phyloP scores from a whole-genome alignment of 1,284 basidiomycete species.

The Abortiporus biennis region DNA sequence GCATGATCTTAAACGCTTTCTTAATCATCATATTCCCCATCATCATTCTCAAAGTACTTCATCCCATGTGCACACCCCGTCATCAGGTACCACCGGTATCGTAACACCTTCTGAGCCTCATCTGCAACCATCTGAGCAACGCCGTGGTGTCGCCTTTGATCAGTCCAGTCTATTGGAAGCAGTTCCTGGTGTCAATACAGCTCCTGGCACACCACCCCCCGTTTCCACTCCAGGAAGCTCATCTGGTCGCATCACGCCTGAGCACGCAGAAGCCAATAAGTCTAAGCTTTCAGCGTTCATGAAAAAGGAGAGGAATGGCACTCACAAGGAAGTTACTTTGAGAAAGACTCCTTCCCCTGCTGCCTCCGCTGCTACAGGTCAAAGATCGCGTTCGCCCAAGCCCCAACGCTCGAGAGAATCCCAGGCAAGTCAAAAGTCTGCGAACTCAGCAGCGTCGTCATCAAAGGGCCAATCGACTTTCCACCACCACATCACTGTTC shows the following conservation, averaged over 20 bases:
- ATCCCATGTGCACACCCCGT: slow-evolving; percentile 16
- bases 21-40: slow-evolving; percentile 83
- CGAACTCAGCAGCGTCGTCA: slow-evolving; percentile 15
- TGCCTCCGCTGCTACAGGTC: not conserved
- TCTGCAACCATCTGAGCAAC: slow-evolving; percentile 27
- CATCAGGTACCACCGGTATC: slow-evolving; percentile 12
- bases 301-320: slow-evolving; percentile 9
- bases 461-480: slow-evolving; percentile 13
- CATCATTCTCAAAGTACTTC: slow-evolving; percentile 21
- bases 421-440: slow-evolving; percentile 10
- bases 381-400: slow-evolving; percentile 19
- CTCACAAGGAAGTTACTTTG: slow-evolving; percentile 10
- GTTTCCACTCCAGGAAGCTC: slow-evolving; percentile 17
- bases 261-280: slow-evolving; percentile 12
- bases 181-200: slow-evolving; percentile 13
- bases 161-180: slow-evolving; percentile 27
- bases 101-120: slow-evolving; percentile 31
- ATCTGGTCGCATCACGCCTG: slow-evolving; percentile 17
- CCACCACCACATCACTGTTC: slow-evolving; percentile 9
- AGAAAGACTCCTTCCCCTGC: not conserved
- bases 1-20: slow-evolving; percentile 87
- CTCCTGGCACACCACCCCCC: slow-evolving; percentile 16
- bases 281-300: slow-evolving; percentile 20
- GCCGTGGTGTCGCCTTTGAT: slow-evolving; percentile 31
- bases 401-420: slow-evolving; percentile 19